Conservation (phyloP, 2,329 filamentous ascomycete species). For the Fusarium pseudonygamai region DNA sequence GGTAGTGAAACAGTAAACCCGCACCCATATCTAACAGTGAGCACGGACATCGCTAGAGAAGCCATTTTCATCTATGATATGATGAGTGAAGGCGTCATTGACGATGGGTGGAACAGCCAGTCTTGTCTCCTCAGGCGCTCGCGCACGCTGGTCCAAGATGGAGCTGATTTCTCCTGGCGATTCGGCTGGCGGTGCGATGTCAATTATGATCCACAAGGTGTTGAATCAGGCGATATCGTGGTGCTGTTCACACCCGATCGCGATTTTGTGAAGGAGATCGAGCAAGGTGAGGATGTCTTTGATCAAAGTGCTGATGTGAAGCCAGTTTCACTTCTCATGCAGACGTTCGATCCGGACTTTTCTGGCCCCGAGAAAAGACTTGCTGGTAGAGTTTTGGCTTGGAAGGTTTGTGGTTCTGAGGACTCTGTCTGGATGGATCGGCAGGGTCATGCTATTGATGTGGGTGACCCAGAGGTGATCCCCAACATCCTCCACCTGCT, state of each 20-base stretch:
- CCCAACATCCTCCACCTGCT: neutral
- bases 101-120: neutral
- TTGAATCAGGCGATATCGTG: fast-evolving
- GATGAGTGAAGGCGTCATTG: neutral
- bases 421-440: neutral
- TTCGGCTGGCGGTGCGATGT: neutral
- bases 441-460: neutral
- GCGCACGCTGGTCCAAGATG: neutral
- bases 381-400: neutral
- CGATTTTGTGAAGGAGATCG: neutral
- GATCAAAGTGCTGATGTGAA: fast-evolving
- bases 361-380: neutral
- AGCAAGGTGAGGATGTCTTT: neutral
- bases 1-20: fast-evolving
- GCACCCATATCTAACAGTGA: fast-evolving
- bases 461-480: no score
- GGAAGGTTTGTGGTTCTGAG: neutral
- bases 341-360: neutral
- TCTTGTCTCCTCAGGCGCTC: neutral
- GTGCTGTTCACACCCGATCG: neutral
- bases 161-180: no score
- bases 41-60: neutral
- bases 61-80: neutral
- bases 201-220: neutral
- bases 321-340: neutral